Base-by-base conservation (phyloP, 164 flowering plant species). In the Euptelea pleiosperma region DNA sequence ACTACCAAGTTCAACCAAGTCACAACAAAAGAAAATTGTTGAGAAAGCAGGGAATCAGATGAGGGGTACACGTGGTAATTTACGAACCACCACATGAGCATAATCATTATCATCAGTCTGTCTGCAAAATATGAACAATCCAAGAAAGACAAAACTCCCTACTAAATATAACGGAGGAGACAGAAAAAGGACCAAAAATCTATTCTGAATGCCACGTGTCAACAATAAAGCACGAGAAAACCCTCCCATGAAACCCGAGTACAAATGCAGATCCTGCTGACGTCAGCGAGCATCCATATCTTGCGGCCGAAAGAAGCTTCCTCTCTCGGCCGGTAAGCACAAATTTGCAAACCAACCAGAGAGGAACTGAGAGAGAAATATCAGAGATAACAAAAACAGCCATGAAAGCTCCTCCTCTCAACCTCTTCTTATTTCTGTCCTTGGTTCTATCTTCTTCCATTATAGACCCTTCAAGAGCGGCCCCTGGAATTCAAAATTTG, bases 241-340 rank as follows among this genome's bases (percentile, higher is more conserved):
- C 28, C 26, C n/a, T n/a, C n/a, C n/a, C n/a, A 26, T 48, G 31
- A 48, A 48, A 25, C 33, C 31, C 25, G 34, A 48, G 52, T 48
- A 48, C 52, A 48, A 48, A 48, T 26, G 34, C 52, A 22, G 52
- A 8, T 42, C 15, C 19, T 42, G 45, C 45, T 42, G 45, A 42
- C 24, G n/a, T 48, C 52, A 48, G 52, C 35, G 52, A 48, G 52
- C 26, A 48, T 48, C 52, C 52, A 48, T n/a, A 48, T 48, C 52
- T 48, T 48, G 52, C 52, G 26, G 52, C 52, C 34, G 28, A 6
- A 26, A 34, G 52, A 48, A 34, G 52, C 52, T 48, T 48, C 52
- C 52, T 48, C 52, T 48, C 18, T 22, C 18, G 21, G n/a, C 45
- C 52, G 10, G 52, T 28, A 48, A n/a, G 31, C 52, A 48, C n/a